A percentile compares a stretch with the other conserved stretches of the same genome.
phyloP scores from a whole-genome alignment of 2,329 filamentous ascomycete species.

The Neofusicoccum kwambonambiense region DNA sequence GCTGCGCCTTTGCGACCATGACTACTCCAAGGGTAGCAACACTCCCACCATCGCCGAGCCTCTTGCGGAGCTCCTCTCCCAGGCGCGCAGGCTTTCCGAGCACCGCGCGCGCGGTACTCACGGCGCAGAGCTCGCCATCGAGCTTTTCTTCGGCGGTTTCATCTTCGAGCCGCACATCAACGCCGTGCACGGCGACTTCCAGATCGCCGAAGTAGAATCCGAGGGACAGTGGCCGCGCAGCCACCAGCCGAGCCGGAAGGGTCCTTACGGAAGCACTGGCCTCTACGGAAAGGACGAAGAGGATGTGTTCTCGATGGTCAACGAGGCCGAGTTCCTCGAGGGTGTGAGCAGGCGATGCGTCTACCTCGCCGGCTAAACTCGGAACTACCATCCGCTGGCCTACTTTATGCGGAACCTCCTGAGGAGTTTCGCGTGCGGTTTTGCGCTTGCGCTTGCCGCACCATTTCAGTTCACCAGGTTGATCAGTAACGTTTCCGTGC shows the following conservation, averaged over 20 bases:
- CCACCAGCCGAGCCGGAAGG: constrained; percentile 42
- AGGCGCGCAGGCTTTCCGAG: constrained; percentile 43
- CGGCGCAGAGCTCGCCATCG: constrained; percentile 43
- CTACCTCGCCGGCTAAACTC: constrained; percentile 37
- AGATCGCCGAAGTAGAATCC: constrained; percentile 42
- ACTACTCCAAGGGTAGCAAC: constrained; percentile 34
- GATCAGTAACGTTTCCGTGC: neutral
- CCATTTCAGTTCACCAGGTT: neutral
- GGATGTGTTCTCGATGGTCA: constrained; percentile 42
- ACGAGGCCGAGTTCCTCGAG: constrained; percentile 39
- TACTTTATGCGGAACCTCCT: neutral
- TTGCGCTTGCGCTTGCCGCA: neutral
- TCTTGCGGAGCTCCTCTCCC: constrained; percentile 41
- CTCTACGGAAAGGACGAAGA: constrained; percentile 50
- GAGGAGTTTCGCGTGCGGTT: neutral
- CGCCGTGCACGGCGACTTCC: constrained; percentile 51
- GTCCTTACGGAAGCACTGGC: constrained; percentile 50
- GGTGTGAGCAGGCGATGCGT: constrained; percentile 37
- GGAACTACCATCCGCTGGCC: neutral
- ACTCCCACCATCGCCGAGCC: neutral
- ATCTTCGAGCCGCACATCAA: constrained; percentile 50
- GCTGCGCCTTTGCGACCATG: constrained; percentile 47
- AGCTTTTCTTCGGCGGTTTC: constrained; percentile 53
- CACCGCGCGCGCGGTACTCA: constrained; percentile 38
- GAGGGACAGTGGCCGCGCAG: constrained; percentile 42